These are phyloP conservation scores for Urostyla sp. DNA, from an alignment of 73 alveolate species.

Conservation along the genomic window DNA sequence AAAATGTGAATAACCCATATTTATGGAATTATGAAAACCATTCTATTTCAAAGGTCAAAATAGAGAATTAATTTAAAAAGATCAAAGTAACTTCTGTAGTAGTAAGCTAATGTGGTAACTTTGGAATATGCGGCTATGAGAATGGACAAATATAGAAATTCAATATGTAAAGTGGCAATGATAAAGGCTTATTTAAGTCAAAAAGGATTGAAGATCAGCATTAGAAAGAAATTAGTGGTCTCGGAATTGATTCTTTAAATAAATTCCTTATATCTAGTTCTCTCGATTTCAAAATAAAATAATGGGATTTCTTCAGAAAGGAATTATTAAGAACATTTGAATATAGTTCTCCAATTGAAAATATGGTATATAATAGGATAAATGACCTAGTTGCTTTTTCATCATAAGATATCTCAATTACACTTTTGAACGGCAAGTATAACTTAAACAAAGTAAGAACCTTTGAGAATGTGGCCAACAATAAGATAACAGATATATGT, in stretches of 20 bases:
- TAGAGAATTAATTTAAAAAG: constrained; percentile 66
- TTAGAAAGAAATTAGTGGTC: constrained; percentile 71
- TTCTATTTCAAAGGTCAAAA: constrained; percentile 65
- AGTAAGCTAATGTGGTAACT: constrained; percentile 91
- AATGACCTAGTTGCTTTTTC: constrained; percentile 70
- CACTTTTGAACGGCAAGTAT: constrained; percentile 59
- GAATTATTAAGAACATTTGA: constrained; percentile 61
- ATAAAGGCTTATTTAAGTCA: constrained; percentile 70
- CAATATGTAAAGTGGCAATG: constrained; percentile 89
- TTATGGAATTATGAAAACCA: constrained; percentile 82
- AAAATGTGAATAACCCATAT: constrained; percentile 62
- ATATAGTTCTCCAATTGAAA: constrained; percentile 64
- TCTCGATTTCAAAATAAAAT: constrained; percentile 73
- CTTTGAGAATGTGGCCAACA: constrained; percentile 54
- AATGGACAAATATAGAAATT: constrained; percentile 84
- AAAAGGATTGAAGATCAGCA: constrained; percentile 61
- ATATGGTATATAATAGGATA: constrained; percentile 75
- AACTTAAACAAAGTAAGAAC: constrained; percentile 63
- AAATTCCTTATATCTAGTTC: constrained; percentile 74
- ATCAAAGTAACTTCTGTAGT: constrained; percentile 70
- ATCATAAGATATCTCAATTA: constrained; percentile 29
- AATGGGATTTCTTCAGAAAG: constrained; percentile 88
- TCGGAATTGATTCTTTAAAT: constrained; percentile 84
- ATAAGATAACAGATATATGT: constrained; percentile 75
- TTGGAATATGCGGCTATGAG: constrained; percentile 85